These are phyloP conservation scores for Celoporthe dispersa DNA, from an alignment of 2,329 filamentous ascomycete genomes.

Conservation along the genomic window DNA sequence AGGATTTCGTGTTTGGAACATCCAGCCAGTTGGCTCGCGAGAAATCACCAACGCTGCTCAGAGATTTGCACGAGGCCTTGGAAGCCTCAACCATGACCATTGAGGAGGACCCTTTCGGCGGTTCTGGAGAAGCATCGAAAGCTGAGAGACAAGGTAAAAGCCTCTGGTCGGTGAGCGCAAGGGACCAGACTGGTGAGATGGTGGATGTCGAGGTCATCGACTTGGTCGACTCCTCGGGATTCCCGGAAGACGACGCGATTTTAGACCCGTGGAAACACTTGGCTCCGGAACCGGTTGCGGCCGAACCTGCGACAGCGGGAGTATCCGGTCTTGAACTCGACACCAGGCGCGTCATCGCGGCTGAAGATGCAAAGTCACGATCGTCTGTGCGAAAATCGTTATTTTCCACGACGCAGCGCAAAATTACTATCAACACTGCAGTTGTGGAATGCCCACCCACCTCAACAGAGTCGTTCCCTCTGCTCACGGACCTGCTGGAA, in stretches of 20 bases:
- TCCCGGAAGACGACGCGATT: slow-evolving; percentile 32
- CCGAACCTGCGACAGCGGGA: slow-evolving; percentile 14
- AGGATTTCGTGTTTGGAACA: slow-evolving; percentile 84
- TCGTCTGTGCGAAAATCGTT: slow-evolving; percentile 28
- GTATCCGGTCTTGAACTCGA: slow-evolving; percentile 23
- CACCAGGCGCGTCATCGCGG: slow-evolving; percentile 12
- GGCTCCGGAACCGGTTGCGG: slow-evolving; percentile 26
- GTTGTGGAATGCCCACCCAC: background rate
- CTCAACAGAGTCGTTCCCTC: background rate
- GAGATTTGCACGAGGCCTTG: slow-evolving; percentile 66
- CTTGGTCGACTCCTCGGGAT: slow-evolving; percentile 51
- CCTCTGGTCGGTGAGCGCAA: slow-evolving; percentile 73
- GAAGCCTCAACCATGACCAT: slow-evolving; percentile 57
- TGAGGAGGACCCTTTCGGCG: slow-evolving; percentile 46
- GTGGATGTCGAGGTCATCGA: slow-evolving; percentile 67
- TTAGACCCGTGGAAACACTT: slow-evolving; percentile 38
- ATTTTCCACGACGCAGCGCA: slow-evolving; percentile 31
- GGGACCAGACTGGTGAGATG: slow-evolving; percentile 67
- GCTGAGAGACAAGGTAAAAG: slow-evolving; percentile 37
- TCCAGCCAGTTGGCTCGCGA: slow-evolving; percentile 80
- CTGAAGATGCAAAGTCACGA: background rate
- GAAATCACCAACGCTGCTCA: slow-evolving; percentile 69
- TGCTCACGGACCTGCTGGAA: slow-evolving; percentile 22
- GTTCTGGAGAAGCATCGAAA: slow-evolving; percentile 25
- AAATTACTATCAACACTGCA: slow-evolving; percentile 19